These are phyloP conservation scores for Papilionanthe hybrid DNA, from an alignment of 116 monocot species.

Conservation along the genomic window DNA sequence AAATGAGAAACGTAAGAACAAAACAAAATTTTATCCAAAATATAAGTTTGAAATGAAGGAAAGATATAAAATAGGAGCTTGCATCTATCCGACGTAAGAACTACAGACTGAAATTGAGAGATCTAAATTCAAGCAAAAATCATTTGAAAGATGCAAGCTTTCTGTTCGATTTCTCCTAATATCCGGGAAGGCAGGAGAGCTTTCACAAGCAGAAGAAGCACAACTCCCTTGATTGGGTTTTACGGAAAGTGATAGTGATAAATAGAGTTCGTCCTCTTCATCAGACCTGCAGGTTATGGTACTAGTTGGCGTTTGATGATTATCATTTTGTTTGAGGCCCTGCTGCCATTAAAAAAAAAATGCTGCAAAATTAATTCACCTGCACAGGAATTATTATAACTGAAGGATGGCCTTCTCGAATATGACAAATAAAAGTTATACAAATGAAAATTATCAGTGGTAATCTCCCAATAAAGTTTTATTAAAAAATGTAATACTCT, in stretches of 20 bases:
- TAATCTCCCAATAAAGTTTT: no score
- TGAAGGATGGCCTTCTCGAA: no score
- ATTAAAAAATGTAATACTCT: no score
- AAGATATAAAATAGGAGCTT: background rate
- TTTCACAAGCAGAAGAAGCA: conserved; percentile 1
- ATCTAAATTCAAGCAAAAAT: conserved; percentile 6
- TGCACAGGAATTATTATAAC: no score
- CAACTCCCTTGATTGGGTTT: background rate
- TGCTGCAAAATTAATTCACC: no score
- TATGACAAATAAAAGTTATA: no score
- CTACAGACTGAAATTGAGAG: conserved; percentile 4
- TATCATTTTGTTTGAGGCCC: background rate
- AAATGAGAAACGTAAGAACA: background rate
- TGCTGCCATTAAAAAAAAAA: background rate
- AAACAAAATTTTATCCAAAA: background rate
- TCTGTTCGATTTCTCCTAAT: background rate
- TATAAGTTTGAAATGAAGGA: background rate
- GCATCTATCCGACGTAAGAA: background rate
- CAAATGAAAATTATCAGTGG: no score
- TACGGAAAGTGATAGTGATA: conserved; percentile 3
- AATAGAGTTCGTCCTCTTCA: conserved; percentile 4
- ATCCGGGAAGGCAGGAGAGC: background rate
- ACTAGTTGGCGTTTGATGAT: conserved; percentile 6
- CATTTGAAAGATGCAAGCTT: background rate
- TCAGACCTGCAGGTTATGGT: conserved; percentile 10